Evolutionary conservation across 768 basidiomycete species (phyloP).

Genomic region (Pulveroboletus sp.): DNA sequence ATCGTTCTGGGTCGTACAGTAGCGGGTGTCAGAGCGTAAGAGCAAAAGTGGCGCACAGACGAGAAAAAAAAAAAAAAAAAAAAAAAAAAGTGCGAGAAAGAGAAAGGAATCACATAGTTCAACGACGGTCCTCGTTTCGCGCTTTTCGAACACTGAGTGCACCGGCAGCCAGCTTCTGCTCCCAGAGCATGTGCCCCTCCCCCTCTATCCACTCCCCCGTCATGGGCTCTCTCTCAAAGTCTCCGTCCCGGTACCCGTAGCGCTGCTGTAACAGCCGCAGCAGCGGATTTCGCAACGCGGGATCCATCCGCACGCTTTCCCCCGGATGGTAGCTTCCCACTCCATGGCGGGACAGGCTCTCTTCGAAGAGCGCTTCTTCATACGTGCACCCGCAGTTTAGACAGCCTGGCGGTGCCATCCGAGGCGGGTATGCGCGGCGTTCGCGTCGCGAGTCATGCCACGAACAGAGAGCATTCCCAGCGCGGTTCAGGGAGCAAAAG

Average conservation of each 20-base stretch:
- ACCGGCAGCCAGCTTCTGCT: slow-evolving; percentile 46
- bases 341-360: slow-evolving; percentile 70
- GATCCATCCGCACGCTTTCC: slow-evolving; percentile 85
- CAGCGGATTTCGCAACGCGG: slow-evolving; percentile 76
- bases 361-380: slow-evolving; percentile 84
- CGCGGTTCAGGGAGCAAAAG: slow-evolving; percentile 80
- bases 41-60: neutral
- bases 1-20: slow-evolving; percentile 15
- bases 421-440: slow-evolving; percentile 69
- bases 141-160: slow-evolving; percentile 33
- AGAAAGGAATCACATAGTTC: neutral
- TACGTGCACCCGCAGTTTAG: slow-evolving; percentile 85
- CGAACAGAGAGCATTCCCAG: slow-evolving; percentile 83
- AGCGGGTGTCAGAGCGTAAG: slow-evolving; percentile 11
- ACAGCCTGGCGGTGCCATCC: slow-evolving; percentile 71
- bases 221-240: slow-evolving; percentile 68
- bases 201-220: slow-evolving; percentile 65
- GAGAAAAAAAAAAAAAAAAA: neutral
- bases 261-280: slow-evolving; percentile 65
- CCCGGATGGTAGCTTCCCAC: slow-evolving; percentile 83
- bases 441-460: slow-evolving; percentile 90
- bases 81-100: neutral
- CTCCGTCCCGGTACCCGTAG: slow-evolving; percentile 78
- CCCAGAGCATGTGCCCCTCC: slow-evolving; percentile 62
- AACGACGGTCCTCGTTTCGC: slow-evolving; percentile 38